A percentile compares a stretch with the other conserved stretches of the same genome.
phyloP scores from a whole-genome alignment of 1,139 yeast species.

The Suhomyces kunorum region DNA sequence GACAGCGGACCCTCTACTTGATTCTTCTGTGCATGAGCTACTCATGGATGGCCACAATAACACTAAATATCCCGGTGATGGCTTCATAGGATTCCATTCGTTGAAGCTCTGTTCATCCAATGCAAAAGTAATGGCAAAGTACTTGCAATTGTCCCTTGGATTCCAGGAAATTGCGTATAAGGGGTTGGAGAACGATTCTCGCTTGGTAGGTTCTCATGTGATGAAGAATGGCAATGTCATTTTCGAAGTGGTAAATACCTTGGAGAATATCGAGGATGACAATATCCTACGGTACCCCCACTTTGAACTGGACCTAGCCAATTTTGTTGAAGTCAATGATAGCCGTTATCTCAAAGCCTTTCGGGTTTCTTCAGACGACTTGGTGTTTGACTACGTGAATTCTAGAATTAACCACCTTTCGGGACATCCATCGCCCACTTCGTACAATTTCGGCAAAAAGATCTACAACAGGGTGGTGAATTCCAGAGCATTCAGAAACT shows the following conservation, averaged over 20 bases:
- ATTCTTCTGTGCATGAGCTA: slow-evolving; percentile 23
- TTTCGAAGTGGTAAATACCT: slow-evolving; percentile 47
- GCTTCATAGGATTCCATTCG: slow-evolving; percentile 35
- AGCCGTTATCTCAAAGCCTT: background rate
- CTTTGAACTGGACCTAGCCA: background rate
- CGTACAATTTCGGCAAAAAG: background rate
- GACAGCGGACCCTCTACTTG: slow-evolving; percentile 22
- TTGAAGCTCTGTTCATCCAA: slow-evolving; percentile 56
- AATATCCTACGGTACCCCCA: slow-evolving; percentile 7
- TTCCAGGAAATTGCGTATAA: slow-evolving; percentile 61
- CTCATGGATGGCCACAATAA: slow-evolving; percentile 25
- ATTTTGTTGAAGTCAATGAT: background rate
- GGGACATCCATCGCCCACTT: background rate
- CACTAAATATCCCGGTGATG: slow-evolving; percentile 31
- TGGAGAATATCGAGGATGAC: slow-evolving; percentile 25
- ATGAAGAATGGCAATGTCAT: slow-evolving; percentile 57
- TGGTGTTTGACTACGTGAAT: no score
- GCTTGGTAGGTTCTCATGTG: slow-evolving; percentile 58
- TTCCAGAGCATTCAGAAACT: background rate
- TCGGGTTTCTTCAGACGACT: no score
- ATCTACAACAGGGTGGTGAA: background rate
- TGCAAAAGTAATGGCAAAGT: slow-evolving; percentile 63
- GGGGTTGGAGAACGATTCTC: slow-evolving; percentile 70
- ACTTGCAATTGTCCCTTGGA: slow-evolving; percentile 59
- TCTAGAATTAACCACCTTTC: background rate